phyloP scores from a whole-genome alignment of 352 stramenopile genomes.

The Globisporangium ultimum region DNA sequence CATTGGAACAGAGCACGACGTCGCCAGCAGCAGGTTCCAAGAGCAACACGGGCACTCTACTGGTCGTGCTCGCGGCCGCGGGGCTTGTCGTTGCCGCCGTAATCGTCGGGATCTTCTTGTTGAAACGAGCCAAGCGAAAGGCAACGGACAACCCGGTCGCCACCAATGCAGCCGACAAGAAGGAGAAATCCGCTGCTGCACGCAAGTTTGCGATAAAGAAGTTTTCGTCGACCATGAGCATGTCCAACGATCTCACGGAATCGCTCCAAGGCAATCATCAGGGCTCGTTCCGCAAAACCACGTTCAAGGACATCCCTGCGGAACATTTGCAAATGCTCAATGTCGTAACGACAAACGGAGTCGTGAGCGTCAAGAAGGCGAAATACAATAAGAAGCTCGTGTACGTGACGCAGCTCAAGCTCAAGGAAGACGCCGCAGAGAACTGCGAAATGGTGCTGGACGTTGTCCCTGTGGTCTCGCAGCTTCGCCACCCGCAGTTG shows the following conservation, averaged over 20 bases:
- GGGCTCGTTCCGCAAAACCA: constrained; percentile 42
- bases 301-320: constrained; percentile 51
- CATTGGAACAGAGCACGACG: constrained; percentile 24
- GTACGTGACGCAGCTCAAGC: constrained; percentile 49
- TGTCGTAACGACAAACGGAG: constrained; percentile 40
- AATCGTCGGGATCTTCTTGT: constrained; percentile 45
- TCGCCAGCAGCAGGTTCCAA: constrained; percentile 24
- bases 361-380: constrained; percentile 41
- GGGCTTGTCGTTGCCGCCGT: constrained; percentile 42
- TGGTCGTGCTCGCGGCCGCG: constrained; percentile 40
- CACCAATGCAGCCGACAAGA: constrained; percentile 19
- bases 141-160: constrained; percentile 23
- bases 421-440: constrained; percentile 48
- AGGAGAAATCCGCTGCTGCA: constrained; percentile 34
- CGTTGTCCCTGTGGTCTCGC: constrained; percentile 54
- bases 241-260: constrained; percentile 32
- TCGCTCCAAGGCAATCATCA: constrained; percentile 18
- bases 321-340: constrained; percentile 34
- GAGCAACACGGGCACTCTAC: constrained; percentile 21
- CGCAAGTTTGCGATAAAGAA: not conserved
- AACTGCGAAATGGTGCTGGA: constrained; percentile 54
- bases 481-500: constrained; percentile 67
- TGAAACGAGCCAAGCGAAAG: constrained; percentile 61
- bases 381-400: constrained; percentile 48
- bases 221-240: constrained; percentile 14